Conservation (phyloP, 2,329 filamentous ascomycete genomes). For the Penicillium sp. region DNA sequence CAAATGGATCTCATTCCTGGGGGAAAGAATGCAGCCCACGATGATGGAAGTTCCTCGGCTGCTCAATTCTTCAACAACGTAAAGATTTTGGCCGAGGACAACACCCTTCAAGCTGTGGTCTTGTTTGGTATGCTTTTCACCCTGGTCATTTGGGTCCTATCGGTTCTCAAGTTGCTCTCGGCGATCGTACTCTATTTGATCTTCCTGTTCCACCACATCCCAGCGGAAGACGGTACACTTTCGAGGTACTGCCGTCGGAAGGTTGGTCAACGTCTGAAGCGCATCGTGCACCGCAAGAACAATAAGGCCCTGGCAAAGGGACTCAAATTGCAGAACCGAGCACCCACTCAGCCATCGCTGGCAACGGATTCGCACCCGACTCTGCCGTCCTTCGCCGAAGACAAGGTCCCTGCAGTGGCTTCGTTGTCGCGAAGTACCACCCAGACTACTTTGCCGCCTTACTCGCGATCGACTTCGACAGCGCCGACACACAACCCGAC, state of each 20-base stretch:
- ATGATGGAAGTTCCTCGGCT: conserved; percentile 62
- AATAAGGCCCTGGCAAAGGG: conserved; percentile 85
- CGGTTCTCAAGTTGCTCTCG: conserved; percentile 69
- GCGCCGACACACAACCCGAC: conserved; percentile 32
- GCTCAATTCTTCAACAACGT: conserved; percentile 83
- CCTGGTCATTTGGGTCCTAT: conserved; percentile 82
- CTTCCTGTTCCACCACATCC: conserved; percentile 92
- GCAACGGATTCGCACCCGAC: conserved; percentile 50
- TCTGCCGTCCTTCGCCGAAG: conserved; percentile 59
- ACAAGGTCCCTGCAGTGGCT: conserved; percentile 35
- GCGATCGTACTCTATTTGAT: conserved; percentile 77
- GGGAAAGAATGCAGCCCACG: conserved; percentile 50
- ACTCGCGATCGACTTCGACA: conserved; percentile 56
- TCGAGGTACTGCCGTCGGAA: conserved; percentile 87
- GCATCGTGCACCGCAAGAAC: conserved; percentile 82
- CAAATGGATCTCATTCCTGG: conserved; percentile 68
- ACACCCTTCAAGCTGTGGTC: conserved; percentile 77
- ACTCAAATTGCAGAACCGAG: conserved; percentile 57
- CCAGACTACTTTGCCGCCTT: conserved; percentile 64
- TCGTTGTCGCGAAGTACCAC: conserved; percentile 46
- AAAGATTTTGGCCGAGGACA: conserved; percentile 66
- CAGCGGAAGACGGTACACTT: conserved; percentile 74
- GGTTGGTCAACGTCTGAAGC: conserved; percentile 79
- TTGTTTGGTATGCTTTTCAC: conserved; percentile 92
- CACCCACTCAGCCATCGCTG: conserved; percentile 43